phyloP scores from a whole-genome alignment of 139 green algal species.

The Auxenochlorella protothecoides region DNA sequence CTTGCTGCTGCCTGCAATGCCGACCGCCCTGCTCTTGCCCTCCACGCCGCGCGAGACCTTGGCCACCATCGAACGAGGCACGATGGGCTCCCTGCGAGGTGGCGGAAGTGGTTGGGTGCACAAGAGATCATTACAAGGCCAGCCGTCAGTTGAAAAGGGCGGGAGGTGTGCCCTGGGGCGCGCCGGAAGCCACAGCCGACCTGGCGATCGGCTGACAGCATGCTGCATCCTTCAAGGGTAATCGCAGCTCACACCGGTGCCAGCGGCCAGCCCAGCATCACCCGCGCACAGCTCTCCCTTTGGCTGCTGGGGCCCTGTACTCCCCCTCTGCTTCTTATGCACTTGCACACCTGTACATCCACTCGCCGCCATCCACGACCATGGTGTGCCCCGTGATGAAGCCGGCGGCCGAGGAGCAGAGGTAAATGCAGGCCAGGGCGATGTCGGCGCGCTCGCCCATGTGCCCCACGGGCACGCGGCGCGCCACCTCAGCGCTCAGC shows the following conservation, averaged over 20 bases:
- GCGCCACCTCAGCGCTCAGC: constrained; percentile 26
- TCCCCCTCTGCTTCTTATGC: background rate
- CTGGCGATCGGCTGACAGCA: background rate
- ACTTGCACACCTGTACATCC: constrained; percentile 46
- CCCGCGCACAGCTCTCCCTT: background rate
- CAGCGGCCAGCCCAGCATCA: too few relatives aligned
- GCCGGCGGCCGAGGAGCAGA: constrained; percentile 43
- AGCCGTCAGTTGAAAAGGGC: background rate
- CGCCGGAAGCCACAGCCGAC: background rate
- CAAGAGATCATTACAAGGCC: background rate
- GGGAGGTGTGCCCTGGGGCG: background rate
- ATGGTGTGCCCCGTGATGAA: constrained; percentile 59
- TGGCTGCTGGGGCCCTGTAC: too few relatives aligned
- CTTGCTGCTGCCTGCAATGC: constrained; percentile 6
- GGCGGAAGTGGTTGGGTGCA: background rate
- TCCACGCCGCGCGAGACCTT: constrained; percentile 51
- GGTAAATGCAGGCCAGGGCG: constrained; percentile 69
- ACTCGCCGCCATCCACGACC: constrained; percentile 77
- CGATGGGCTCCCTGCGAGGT: constrained; percentile 28
- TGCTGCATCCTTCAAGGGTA: background rate
- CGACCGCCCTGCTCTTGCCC: constrained; percentile 48
- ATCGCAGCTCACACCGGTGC: background rate
- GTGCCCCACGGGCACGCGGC: constrained; percentile 54
- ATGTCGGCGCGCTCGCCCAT: constrained; percentile 84
- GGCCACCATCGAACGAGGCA: constrained; percentile 40